Evolutionary conservation across 2,329 filamentous ascomycete species (phyloP).

Genomic region (Cryphonectria japonica): DNA sequence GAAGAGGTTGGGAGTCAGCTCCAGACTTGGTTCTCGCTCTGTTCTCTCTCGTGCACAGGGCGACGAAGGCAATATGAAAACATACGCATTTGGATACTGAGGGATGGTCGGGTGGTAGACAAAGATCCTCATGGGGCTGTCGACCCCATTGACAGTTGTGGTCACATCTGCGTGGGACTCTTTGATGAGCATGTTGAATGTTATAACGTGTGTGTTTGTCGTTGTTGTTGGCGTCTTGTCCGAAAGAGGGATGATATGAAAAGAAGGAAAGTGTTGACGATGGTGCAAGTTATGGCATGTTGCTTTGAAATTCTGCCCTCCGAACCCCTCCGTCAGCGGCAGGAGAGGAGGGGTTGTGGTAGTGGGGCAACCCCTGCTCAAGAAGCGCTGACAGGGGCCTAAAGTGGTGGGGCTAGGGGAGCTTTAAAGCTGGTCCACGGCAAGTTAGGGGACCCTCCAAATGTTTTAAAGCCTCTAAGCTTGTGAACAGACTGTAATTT

Average conservation of each 20-base stretch:
- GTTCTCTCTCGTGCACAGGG: not conserved
- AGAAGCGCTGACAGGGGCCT: not conserved
- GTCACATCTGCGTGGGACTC: conserved; percentile 57
- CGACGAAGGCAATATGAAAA: not conserved
- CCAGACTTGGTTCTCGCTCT: not conserved
- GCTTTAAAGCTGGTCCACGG: not conserved
- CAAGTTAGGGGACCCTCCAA: not conserved
- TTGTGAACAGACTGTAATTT: not conserved
- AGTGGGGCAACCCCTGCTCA: not conserved
- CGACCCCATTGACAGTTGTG: conserved; percentile 56
- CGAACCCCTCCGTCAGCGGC: not conserved
- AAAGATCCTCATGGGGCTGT: conserved; percentile 69
- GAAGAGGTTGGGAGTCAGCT: not conserved
- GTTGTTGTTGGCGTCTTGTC: too few relatives aligned
- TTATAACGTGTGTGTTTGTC: too few relatives aligned
- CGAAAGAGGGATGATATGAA: too few relatives aligned
- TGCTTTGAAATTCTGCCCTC: not conserved
- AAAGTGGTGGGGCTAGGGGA: not conserved
- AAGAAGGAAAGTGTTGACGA: not conserved
- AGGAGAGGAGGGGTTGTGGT: not conserved
- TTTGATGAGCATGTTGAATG: conserved; percentile 55
- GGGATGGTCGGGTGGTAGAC: conserved; percentile 85
- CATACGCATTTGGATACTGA: conserved; percentile 82
- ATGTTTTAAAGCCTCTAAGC: not conserved
- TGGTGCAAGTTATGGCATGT: not conserved